Conservation (phyloP, 257 asterid species). For the Fraxinus cuspidata region DNA sequence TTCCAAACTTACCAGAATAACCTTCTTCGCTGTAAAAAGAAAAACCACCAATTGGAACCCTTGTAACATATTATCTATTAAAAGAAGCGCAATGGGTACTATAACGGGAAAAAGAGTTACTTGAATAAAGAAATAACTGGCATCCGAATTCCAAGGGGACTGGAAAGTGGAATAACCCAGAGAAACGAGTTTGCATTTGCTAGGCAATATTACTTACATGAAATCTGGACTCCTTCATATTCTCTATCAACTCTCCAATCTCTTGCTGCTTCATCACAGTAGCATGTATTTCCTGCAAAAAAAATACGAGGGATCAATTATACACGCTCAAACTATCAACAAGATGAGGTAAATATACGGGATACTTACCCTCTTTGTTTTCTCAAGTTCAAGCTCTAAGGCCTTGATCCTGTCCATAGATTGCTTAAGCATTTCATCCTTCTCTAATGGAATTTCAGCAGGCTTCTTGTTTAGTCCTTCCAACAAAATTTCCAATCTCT, state of each 20-base stretch:
- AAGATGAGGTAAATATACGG: constrained; percentile 8
- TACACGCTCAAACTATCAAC: constrained; percentile 17
- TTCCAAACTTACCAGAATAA: not conserved
- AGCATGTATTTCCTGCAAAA: constrained; percentile 64
- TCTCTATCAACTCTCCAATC: constrained; percentile 71
- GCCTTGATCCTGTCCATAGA: constrained; percentile 83
- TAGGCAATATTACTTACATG: constrained; percentile 32
- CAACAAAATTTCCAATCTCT: constrained; percentile 70
- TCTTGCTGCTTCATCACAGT: constrained; percentile 77
- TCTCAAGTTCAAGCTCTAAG: constrained; percentile 78
- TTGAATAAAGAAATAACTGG: not conserved
- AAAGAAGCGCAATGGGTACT: not conserved
- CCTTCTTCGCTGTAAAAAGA: constrained; percentile 16
- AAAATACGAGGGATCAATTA: constrained; percentile 14
- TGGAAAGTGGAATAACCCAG: not conserved
- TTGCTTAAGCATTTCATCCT: constrained; percentile 78
- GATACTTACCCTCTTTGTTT: constrained; percentile 74
- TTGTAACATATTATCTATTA: not conserved
- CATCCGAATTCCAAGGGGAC: not conserved
- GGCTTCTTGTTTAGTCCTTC: constrained; percentile 79
- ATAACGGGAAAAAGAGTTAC: not conserved
- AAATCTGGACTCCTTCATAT: constrained; percentile 46
- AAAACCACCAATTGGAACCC: not conserved
- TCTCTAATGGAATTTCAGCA: constrained; percentile 74
- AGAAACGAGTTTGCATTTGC: not conserved